Base-by-base conservation (phyloP, 1,284 basidiomycete species). In the Tylopilus sp. region DNA sequence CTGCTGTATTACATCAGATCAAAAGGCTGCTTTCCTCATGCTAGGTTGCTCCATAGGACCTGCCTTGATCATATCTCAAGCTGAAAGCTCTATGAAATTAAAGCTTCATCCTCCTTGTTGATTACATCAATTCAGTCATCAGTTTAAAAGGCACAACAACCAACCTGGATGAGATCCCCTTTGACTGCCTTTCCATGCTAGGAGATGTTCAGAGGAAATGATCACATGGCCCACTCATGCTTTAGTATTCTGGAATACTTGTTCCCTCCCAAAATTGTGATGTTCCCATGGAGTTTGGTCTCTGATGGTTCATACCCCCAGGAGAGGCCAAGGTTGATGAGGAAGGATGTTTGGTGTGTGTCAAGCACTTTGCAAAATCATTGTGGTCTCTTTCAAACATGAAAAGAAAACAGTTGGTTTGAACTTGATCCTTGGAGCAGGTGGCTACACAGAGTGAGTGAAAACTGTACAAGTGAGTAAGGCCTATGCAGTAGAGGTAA, bases 191-290 rank as follows among this genome's bases (percentile, higher is more conserved):
- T 62, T 1, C 61, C 61, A 12, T 54, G 33, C 16, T 63, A 63
- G 41, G 55, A 55, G 6, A 63, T 41, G 21, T 63, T 53, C 19
- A 53, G 54, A 2, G 53, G 31, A 14, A 63, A 55, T 7, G 62
- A 35, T 63, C 21, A 9, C 45, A 50, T 8, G 59, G 45, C n/a
- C 50, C 45, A 21, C 37, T 61, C 5, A 45, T 35, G 34, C 29
- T 55, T 17, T 63, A 53, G 29, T 55, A 63, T n/a, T 63, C 62
- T 2, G 62, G 62, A 5, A 63, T 10, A 45, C 52, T 21, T 63
- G 23, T 63, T 53, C 8, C 10, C 62, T 13, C 62, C 62, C 62
- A 37, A 63, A 10, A 63, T 55, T 2, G 62, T 52, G 9, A 63
- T 14, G 35, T 61, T 45, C 34, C 33, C 37, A n/a, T n/a, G n/a